Evolutionary conservation across 768 basidiomycete genomes (phyloP), one percentile per base, ranked within the genome.

Genomic region (Sarcomyxa edulis): DNA sequence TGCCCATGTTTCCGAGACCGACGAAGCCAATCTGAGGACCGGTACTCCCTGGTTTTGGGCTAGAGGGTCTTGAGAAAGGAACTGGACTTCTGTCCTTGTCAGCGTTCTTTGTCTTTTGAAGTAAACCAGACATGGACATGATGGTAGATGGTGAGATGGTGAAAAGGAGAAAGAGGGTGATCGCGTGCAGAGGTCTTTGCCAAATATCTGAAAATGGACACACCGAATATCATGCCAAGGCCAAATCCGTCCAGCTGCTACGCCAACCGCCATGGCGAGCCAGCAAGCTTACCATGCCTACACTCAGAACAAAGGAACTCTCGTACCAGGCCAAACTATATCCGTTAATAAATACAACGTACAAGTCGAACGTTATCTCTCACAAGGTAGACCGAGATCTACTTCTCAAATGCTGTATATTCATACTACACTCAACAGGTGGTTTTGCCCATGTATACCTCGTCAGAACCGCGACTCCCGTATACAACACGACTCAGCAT

Each of bases 381-480:
- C 85, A 29, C 95, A 99, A 81, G 96, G 93, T 84, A 50, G 46
- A 11, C 40, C 47, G 30, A 19, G 40, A 35, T 19, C 27, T 27
- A 35, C 7, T 30, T n/a, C n/a, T n/a, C n/a, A n/a, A n/a, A n/a
- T n/a, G n/a, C n/a, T n/a, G n/a, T n/a, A n/a, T n/a, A n/a, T n/a
- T n/a, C n/a, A n/a, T n/a, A n/a, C n/a, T 51, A 42, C 43, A 54
- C 43, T 32, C 31, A 32, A 14, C 54, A 96, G 93, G 96, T 64
- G 96, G 96, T 12, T 99, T 96, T 60, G 94, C 96, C 6, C 89
- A 97, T 65, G 95, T 99, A 27, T 99, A 99, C 63, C 80, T 99
- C 44, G 94, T 97, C 34, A 71, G 81, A 43, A 93, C 94, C 5
- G 72, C 84, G 11, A 71, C 77, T 23, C 90, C 92, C 3, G 85